These are phyloP conservation scores for Pachysolen tannophilus DNA, from an alignment of 805 yeast genomes.

Conservation along the genomic window DNA sequence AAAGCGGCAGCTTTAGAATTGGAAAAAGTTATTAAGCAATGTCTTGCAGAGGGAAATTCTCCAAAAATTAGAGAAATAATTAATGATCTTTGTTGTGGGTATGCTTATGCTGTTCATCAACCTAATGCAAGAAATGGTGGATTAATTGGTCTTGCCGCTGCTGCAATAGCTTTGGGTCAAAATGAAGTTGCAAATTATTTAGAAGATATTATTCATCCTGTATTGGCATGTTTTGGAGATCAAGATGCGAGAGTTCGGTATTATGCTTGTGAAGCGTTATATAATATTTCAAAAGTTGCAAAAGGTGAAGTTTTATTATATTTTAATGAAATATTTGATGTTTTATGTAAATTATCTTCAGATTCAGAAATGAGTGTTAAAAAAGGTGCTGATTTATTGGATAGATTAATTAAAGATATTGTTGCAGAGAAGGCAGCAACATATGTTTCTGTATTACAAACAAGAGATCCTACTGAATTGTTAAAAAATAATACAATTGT, in stretches of 20 bases:
- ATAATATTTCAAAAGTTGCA: constrained; percentile 94
- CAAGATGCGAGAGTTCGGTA: constrained; percentile 96
- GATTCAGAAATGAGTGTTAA: constrained; percentile 88
- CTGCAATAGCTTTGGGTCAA: constrained; percentile 84
- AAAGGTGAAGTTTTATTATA: constrained; percentile 87
- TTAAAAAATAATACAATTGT: constrained; percentile 32
- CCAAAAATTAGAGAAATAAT: constrained; percentile 56
- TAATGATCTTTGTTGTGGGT: constrained; percentile 67
- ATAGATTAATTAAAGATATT: constrained; percentile 84
- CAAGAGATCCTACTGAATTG: constrained; percentile 26
- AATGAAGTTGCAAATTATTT: constrained; percentile 77
- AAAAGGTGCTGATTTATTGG: constrained; percentile 91
- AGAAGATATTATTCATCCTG: constrained; percentile 85
- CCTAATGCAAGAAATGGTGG: constrained; percentile 93
- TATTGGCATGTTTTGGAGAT: constrained; percentile 91
- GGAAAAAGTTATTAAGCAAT: constrained; percentile 70
- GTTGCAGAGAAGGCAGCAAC: constrained; percentile 91
- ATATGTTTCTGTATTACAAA: constrained; percentile 67
- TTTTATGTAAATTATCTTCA: constrained; percentile 79
- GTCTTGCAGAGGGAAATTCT: constrained; percentile 50
- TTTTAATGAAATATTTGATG: constrained; percentile 93
- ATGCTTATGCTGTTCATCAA: constrained; percentile 76
- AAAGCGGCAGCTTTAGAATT: constrained; percentile 71
- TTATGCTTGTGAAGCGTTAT: constrained; percentile 92
- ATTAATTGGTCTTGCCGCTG: constrained; percentile 90